Evolutionary conservation across 257 asterid genomes (phyloP), one percentile per base, ranked within the genome.

Genomic region (Lycium barbarum): DNA sequence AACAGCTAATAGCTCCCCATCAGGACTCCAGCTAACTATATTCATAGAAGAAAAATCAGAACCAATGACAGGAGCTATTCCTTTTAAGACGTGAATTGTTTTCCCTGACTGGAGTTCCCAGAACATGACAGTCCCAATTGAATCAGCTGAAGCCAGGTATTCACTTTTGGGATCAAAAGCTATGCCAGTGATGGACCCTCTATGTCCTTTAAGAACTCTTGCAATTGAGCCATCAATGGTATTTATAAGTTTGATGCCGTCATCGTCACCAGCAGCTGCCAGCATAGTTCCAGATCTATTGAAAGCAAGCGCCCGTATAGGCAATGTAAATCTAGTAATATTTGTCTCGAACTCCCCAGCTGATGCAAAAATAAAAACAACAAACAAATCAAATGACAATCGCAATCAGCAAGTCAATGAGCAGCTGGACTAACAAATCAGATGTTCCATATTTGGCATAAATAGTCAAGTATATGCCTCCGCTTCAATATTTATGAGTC

Each of bases 251-350:
- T 95, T 97, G 86, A 97, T 92, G 82, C 97, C 98, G 80, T 95
- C 99, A 63, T 90, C 99, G 88, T 97, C 99, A 17, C 98, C 99
- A 85, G 95, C 98, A 49, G 98, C 97, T 84, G 98, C 99, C 89
- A 97, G 92, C 92, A 97, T 88, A 58, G 94, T 84, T 59, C 98
- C 98, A 0, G 98, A 94, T 89, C 92, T 94, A 72, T 94, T 97
- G 92, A 97, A 97, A 85, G 98, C 92, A 85, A 95, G 92, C 68
- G 93, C 84, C 65, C 97, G 98, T 55, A 97, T 91, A 9, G 99
- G 99, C 88, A 97, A 86, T 6, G 98, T 94, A 89, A 95, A 97
- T 91, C 99, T 90, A 35, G 99, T 94, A 84, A 97, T 93, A 85
- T 91, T 97, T n/a, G 94, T 94, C 89, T 94, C 98, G 83, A 97